phyloP scores from a whole-genome alignment of 495 filamentous ascomycete genomes.

The Penicillium paradoxum region DNA sequence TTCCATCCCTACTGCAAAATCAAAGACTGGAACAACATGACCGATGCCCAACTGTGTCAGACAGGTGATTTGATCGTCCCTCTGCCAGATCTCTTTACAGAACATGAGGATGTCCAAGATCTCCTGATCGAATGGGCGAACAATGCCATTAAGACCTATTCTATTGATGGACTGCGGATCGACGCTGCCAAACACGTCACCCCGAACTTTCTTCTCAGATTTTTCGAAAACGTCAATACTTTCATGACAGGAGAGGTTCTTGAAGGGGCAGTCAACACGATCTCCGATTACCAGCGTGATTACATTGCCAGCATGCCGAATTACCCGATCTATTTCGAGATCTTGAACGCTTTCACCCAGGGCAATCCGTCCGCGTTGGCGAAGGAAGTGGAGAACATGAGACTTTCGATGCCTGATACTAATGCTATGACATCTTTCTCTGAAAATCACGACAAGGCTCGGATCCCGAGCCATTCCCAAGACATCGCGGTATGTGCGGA shows the following conservation, averaged over 20 bases:
- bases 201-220: slow-evolving; percentile 58
- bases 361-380: slow-evolving; percentile 52
- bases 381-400: slow-evolving; percentile 45
- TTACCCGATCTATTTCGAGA: slow-evolving; percentile 62
- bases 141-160: slow-evolving; percentile 58
- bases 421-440: slow-evolving; percentile 64
- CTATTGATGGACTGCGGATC: slow-evolving; percentile 71
- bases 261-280: slow-evolving; percentile 48
- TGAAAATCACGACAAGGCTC: slow-evolving; percentile 71
- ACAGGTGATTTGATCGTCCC: slow-evolving; percentile 53
- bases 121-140: slow-evolving; percentile 60
- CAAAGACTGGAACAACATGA: slow-evolving; percentile 55
- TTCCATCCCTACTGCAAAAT: slow-evolving; percentile 65
- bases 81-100: slow-evolving; percentile 65
- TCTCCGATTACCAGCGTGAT: slow-evolving; percentile 48
- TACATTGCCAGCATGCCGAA: slow-evolving; percentile 55
- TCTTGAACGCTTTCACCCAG: slow-evolving; percentile 55
- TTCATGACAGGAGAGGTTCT: slow-evolving; percentile 65
- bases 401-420: slow-evolving; percentile 49
- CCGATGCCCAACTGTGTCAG: slow-evolving; percentile 52
- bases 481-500: slow-evolving; percentile 36
- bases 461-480: slow-evolving; percentile 49
- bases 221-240: slow-evolving; percentile 51
- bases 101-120: slow-evolving; percentile 50
- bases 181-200: slow-evolving; percentile 72